Percentiles rank a stretch among this genome's conserved stretches.
phyloP scores from a whole-genome alignment of 306 rosid genomes.

The Urtica urens region DNA sequence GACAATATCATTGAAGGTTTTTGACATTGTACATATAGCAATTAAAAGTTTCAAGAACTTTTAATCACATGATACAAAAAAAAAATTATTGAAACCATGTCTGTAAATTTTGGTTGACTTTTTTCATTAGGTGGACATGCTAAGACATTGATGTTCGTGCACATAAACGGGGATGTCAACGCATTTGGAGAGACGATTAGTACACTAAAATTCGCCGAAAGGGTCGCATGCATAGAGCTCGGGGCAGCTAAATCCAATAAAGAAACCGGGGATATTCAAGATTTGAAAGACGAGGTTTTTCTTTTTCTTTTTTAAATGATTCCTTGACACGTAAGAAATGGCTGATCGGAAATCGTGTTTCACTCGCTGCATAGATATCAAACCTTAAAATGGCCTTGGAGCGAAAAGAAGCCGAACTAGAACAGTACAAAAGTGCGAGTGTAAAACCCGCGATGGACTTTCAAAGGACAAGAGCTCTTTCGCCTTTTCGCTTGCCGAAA shows the following conservation, averaged over 20 bases:
- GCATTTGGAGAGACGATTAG: conserved; percentile 92
- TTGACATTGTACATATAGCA: too few species aligned
- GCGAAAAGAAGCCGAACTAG: conserved; percentile 73
- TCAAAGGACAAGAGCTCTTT: conserved; percentile 61
- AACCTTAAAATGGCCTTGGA: conserved; percentile 67
- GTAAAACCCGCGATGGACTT: conserved; percentile 30
- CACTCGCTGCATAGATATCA: conserved; percentile 50
- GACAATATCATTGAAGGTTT: too few species aligned
- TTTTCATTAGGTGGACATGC: conserved; percentile 72
- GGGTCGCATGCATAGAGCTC: conserved; percentile 87
- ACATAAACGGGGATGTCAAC: conserved; percentile 77
- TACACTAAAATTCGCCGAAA: conserved; percentile 95
- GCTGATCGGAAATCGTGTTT: neutral
- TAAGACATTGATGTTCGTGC: conserved; percentile 97
- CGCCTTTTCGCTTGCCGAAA: conserved; percentile 71
- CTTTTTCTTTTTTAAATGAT: neutral
- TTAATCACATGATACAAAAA: too few species aligned
- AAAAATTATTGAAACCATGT: too few species aligned
- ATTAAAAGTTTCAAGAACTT: too few species aligned
- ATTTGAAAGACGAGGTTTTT: conserved; percentile 76
- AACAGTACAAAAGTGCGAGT: conserved; percentile 48
- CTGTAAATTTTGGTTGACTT: too few species aligned
- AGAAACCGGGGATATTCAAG: conserved; percentile 79
- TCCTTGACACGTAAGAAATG: neutral
- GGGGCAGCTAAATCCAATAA: conserved; percentile 87